Evolutionary conservation across 2,329 filamentous ascomycete species (phyloP), one percentile per base, ranked within the genome.

Genomic region (Didymella keratinophila): DNA sequence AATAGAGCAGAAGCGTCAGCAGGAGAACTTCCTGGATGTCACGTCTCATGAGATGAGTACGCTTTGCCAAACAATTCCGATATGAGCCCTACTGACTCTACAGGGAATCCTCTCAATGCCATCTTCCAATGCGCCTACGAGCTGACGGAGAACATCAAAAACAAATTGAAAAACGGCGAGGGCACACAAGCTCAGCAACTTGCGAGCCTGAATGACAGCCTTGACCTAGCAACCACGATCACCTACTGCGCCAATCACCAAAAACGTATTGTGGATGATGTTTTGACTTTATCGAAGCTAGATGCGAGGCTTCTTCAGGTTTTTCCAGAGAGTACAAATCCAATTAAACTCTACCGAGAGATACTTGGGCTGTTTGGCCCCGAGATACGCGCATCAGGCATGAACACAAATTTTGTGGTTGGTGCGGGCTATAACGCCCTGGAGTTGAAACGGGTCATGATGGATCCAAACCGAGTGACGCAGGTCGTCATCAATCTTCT

Each of bases 21-120:
- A 93, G 70, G 89, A 92, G 67, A 90, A 89, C 62, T 92, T 92
- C 68, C 90, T 93, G 67, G 90, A 92, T 71, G 91, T 91, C 64
- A 89, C 87, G 4, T 87, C 84, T 58, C 88, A 91, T 72, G 88
- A 90, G 68, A 89, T 91, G 86, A 84, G 89, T 27, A 41, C 6
- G 43, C 23, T n/a, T 16, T 16, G n/a, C 20, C 4, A 14, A 66
- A 23, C 5, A 4, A 9, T 3, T 11, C 1, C 1, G 1, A 4
- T 0, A 4, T 10, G 14, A 4, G 10, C 8, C n/a, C 2, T 18
- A n/a, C 43, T 58, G 20, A 58, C 27, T n/a, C 16, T 6, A 12
- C 28, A 58, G 55, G 55, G 36, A 92, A 92, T 65, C 89, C 89
- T 0, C 79, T 92, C 4, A 89, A 86, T 18, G 89, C 89, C 4